A percentile compares a stretch with the other conserved stretches of the same genome.
Evolutionary conservation across 2,329 filamentous ascomycete genomes (phyloP).

Genomic region (Neofusicoccum ribis): DNA sequence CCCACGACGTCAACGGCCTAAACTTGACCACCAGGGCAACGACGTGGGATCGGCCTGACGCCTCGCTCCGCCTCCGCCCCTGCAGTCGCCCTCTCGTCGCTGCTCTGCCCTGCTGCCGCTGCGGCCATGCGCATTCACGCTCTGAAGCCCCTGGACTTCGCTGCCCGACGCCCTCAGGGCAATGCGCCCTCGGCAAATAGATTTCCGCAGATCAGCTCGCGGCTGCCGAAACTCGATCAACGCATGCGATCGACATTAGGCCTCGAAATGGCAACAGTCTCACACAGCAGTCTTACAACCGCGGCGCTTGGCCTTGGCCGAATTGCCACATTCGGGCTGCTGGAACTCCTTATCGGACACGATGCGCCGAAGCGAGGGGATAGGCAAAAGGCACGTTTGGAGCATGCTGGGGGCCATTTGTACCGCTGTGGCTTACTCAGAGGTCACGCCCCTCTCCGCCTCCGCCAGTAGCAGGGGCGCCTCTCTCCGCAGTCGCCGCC

Average conservation of each 20-base stretch:
- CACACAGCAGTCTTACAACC: neutral
- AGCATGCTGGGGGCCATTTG: neutral
- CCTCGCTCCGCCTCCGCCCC: neutral
- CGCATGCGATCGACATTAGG: neutral
- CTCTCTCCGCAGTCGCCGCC: neutral
- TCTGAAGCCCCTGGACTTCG: neutral
- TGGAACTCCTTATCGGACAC: neutral
- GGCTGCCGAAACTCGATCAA: neutral
- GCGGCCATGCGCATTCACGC: neutral
- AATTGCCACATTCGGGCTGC: neutral
- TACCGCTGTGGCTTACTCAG: constrained; percentile 2
- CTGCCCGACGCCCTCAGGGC: neutral
- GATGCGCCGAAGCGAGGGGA: neutral
- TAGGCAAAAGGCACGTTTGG: neutral
- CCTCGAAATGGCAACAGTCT: neutral
- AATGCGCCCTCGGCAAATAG: neutral
- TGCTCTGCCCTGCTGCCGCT: neutral
- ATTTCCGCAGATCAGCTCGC: neutral
- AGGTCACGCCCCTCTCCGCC: neutral
- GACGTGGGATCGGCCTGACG: neutral
- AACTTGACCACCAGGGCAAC: neutral
- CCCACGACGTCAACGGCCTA: neutral
- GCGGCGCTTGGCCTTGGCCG: neutral
- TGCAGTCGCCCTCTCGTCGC: neutral
- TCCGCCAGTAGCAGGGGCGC: neutral